Evolutionary conservation across 164 flowering plant genomes (phyloP).

Genomic region (Chloranthus sessilifolius): DNA sequence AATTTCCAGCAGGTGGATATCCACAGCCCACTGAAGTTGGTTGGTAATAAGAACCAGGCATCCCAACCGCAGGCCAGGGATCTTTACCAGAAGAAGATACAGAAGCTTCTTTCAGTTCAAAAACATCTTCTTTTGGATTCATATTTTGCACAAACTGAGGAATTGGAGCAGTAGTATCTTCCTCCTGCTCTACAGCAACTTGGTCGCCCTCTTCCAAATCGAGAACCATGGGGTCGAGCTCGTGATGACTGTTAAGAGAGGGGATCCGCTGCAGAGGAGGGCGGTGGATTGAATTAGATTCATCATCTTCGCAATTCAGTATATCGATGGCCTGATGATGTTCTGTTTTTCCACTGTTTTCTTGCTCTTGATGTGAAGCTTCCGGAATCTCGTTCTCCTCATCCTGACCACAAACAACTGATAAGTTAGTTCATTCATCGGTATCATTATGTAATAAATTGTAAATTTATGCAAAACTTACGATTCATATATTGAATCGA

Average conservation of each 20-base stretch:
- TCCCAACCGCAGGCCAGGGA: constrained; percentile 37
- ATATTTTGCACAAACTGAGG: constrained; percentile 20
- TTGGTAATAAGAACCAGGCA: constrained; percentile 31
- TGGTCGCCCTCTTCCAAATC: constrained; percentile 15
- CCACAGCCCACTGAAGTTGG: constrained; percentile 30
- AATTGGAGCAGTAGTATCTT: constrained; percentile 22
- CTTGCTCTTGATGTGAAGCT: constrained; percentile 18
- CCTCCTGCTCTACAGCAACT: constrained; percentile 3
- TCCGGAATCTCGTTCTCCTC: constrained; percentile 26
- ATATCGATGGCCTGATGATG: constrained; percentile 13
- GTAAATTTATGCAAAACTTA: background rate
- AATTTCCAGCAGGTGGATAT: constrained; percentile 30
- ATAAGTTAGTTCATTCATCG: constrained; percentile 1
- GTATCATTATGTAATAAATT: background rate
- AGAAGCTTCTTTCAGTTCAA: constrained; percentile 22
- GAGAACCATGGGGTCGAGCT: constrained; percentile 15
- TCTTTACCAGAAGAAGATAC: constrained; percentile 31
- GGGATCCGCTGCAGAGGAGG: constrained; percentile 16
- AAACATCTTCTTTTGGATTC: constrained; percentile 21
- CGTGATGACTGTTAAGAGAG: constrained; percentile 20
- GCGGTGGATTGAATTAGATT: constrained; percentile 12
- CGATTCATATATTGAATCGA: too few relatives aligned
- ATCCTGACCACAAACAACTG: constrained; percentile 26
- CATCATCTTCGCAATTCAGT: constrained; percentile 15
- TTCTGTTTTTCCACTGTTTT: constrained; percentile 13